Evolutionary conservation across 495 filamentous ascomycete species (phyloP), one percentile per base, ranked within the genome.

Genomic region (Tuber umbilicatum): DNA sequence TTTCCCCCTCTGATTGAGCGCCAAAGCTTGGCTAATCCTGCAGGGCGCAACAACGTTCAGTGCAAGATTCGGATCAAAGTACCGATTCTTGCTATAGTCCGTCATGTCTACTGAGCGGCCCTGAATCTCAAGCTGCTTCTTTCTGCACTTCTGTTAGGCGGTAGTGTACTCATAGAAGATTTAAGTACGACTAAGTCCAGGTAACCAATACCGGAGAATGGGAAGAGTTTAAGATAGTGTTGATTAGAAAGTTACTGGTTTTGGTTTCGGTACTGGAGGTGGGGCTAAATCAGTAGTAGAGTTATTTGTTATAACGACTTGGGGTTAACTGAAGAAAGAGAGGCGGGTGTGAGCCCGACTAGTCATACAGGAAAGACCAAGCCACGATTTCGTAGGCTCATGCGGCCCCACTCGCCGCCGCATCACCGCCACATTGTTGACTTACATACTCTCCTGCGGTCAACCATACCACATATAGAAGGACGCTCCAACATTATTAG

Each of bases 1-100:
- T 87, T 97, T 97, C 70, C 95, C 95, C 83, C 97, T 97, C 80
- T 94, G 90, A 84, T 97, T 97, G 87, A 99, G 97, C 17, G 93
- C 83, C 31, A 99, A 87, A 78, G 92, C 89, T 64, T 91, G 89
- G 2, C 91, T 86, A 72, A 91, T 40, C 55, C 81, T 74, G 78
- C 86, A 91, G 39, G 87, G 87, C 9, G 88, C 85, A 3, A 89
- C 88, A 31, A 87, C 86, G 77, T 91, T 89, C 5, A 87, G 87
- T 40, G 88, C 88, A 7, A 93, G 82, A 80, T 85, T 91, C 4
- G 91, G 86, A 80, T 97, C 95, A 75, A 91, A 96, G 80, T 97
- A 97, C 3, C 93, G 94, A 74, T 97, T 97, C 75, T 88, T 89
- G 71, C 86, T 87, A 69, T 86, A 88, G 73, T 90, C 89, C 73